Evolutionary conservation across 2,329 filamentous ascomycete genomes (phyloP), one percentile per base, ranked within the genome.

Genomic region (Colletotrichum sp.): DNA sequence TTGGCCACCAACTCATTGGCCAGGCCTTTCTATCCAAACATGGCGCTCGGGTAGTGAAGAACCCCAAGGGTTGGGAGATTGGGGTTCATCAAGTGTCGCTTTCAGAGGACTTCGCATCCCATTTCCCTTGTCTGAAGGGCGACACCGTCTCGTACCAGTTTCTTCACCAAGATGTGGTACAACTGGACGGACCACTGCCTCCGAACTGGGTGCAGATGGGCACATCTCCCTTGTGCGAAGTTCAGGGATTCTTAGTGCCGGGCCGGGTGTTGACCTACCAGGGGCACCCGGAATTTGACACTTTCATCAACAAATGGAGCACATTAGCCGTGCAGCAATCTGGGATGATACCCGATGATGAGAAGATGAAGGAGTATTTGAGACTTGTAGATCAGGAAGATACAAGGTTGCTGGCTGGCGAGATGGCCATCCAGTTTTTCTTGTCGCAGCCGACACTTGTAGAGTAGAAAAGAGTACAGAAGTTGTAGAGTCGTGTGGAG

Each of bases 241-340:
- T 85, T 8, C 85, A 87, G 71, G 86, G 86, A 0, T 70, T 87
- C 7, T 86, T 84, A 72, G 77, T 85, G 71, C 78, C 82, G 2
- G 82, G 83, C 0, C 79, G 84, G 1, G 79, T 87, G 1, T 78
- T 88, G 21, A 87, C 85, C 0, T 83, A 83, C 30, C 85, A 87
- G 62, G 85, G 85, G 0, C 85, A 87, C 75, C 86, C 85, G 26
- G 86, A 87, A 71, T 88, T 87, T 78, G 83, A 87, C 75, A 71
- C 79, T 0, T 86, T 85, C 69, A 79, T 87, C 12, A 87, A 85
- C 38, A 32, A 30, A 30, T 24, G 24, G 43, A 30, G 64, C 66
- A 78, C 80, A 1, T 83, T 87, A 79, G 83, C 80, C 1, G 71
- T 86, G 26, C 83, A 83, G 67, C 79, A 82, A 2, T 85, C 85